These are phyloP conservation scores for Saprolegnia diclina DNA, from an alignment of 352 stramenopile genomes.

Conservation along the genomic window DNA sequence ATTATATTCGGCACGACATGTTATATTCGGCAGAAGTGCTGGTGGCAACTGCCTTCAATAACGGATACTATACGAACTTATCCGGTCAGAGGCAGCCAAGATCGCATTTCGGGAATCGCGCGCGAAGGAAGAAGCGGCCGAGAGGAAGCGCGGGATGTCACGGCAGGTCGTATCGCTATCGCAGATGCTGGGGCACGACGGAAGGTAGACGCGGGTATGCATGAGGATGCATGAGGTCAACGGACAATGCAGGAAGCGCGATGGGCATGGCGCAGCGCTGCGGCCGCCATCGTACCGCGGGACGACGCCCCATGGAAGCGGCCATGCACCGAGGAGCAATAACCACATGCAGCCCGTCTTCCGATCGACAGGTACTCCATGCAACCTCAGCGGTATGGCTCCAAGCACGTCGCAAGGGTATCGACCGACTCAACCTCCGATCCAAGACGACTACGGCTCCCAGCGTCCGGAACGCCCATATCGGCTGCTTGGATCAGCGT, in stretches of 20 bases:
- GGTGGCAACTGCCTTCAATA: not conserved
- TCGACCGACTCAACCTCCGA: not conserved
- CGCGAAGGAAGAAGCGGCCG: not conserved
- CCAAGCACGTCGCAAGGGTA: constrained; percentile 1
- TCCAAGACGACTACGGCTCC: constrained; percentile 3
- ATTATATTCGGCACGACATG: constrained; percentile 2
- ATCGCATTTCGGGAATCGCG: constrained; percentile 13
- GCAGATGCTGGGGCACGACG: constrained; percentile 25
- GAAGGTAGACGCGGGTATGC: constrained; percentile 2
- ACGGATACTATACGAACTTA: not conserved
- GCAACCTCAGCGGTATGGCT: not conserved
- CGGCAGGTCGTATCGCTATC: constrained; percentile 22
- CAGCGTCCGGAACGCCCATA: not conserved
- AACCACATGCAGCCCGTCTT: not conserved
- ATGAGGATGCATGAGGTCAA: not conserved
- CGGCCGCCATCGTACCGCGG: not conserved
- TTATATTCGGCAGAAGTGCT: too few species aligned
- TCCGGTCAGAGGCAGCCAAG: not conserved
- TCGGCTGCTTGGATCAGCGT: too few species aligned
- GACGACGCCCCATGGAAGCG: not conserved
- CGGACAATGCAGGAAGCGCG: not conserved
- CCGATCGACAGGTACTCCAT: not conserved
- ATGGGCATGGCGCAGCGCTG: not conserved
- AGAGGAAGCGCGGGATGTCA: constrained; percentile 9
- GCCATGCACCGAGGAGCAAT: too few species aligned